These are phyloP conservation scores for Hirsutella rhossiliensis DNA, from an alignment of 2,329 filamentous ascomycete species.

Conservation along the genomic window DNA sequence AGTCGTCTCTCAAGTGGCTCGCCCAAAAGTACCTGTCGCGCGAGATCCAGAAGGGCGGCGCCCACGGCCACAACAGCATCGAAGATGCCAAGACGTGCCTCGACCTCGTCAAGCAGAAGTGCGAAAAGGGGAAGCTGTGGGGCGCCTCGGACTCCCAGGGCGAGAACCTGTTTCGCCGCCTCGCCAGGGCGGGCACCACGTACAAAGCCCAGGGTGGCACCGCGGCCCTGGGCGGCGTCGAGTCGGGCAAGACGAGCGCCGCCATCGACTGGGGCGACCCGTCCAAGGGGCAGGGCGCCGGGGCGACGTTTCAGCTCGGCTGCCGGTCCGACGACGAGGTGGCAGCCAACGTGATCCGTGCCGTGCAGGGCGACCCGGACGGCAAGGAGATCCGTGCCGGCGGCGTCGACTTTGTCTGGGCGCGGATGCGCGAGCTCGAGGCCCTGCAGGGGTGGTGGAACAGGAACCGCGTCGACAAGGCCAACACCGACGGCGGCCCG, in stretches of 20 bases:
- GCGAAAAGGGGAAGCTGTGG: conserved; percentile 82
- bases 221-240: conserved; percentile 41
- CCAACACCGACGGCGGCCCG: conserved; percentile 21
- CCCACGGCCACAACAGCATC: conserved; percentile 72
- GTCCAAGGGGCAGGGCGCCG: conserved; percentile 41
- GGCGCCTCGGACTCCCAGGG: conserved; percentile 66
- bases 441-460: conserved; percentile 58
- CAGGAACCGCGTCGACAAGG: conserved; percentile 32
- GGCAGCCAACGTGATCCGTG: conserved; percentile 40
- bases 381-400: conserved; percentile 44
- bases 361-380: conserved; percentile 45
- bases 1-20: conserved; percentile 83
- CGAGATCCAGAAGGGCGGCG: conserved; percentile 76
- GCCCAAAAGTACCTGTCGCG: conserved; percentile 73
- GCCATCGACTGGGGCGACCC: conserved; percentile 88
- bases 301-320: conserved; percentile 43
- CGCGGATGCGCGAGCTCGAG: conserved; percentile 53
- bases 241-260: conserved; percentile 52
- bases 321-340: conserved; percentile 50
- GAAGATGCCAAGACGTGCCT: conserved; percentile 88
- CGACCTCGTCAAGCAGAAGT: conserved; percentile 90
- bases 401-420: conserved; percentile 57
- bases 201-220: conserved; percentile 50
- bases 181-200: conserved; percentile 50
- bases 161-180: conserved; percentile 81